Evolutionary conservation across 78 protist genomes (phyloP), one percentile per base, ranked within the genome.

Genomic region (Blattamonas nauphoetae): DNA sequence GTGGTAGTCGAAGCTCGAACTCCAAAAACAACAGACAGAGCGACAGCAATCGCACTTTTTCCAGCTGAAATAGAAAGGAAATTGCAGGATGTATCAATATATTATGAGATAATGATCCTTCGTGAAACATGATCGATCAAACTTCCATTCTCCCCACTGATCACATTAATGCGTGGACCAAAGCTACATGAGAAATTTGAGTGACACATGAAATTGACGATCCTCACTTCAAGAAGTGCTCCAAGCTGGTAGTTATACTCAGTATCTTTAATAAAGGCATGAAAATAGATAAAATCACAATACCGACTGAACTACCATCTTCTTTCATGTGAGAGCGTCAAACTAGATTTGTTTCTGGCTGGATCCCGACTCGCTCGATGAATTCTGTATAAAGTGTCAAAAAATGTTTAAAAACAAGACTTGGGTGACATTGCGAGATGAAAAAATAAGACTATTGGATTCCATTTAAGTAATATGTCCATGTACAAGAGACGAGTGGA

Each of bases 11-110:
- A n/a, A 21, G 83, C 83, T n/a, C 21, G 6, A 6, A 21, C 6
- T 21, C 83, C 83, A 21, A 79, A 21, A 11, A 79, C 83, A 4
- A 79, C 83, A 5, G 83, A 79, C 21, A 79, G 41, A 79, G 83
- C 83, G 43, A 21, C 83, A 21, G 83, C 83, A 79, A 79, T 79
- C 32, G 83, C 83, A 21, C 83, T 79, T 36, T 79, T 79, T 79
- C 83, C 83, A 21, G 83, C 83, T 79, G 21, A 55, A 55, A 79
- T 38, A 6, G 29, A 11, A 79, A 79, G n/a, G n/a, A n/a, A n/a
- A n/a, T n/a, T n/a, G n/a, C n/a, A n/a, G n/a, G n/a, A 79, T 4
- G 4, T 21, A 32, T 21, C 6, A 6, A 38, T 5, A 79, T 32
- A 6, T 33, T 4, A 79, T 6, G 83, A 33, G 41, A 5, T 79